Conservation (phyloP, 768 basidiomycete genomes). For the Termitomyces eurrhizus region DNA sequence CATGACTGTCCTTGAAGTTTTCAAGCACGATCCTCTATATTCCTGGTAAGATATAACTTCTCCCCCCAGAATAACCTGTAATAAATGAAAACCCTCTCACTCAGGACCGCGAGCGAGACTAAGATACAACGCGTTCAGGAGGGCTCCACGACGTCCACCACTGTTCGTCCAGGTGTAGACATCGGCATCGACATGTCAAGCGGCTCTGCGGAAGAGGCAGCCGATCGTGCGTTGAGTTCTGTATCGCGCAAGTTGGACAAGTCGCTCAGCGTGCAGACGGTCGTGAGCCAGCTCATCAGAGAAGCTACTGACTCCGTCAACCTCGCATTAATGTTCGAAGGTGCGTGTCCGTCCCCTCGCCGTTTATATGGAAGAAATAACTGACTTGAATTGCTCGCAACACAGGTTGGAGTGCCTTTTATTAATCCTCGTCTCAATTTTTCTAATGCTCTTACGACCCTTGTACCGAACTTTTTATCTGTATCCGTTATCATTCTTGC, state of each 20-base stretch:
- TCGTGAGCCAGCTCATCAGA: conserved; percentile 88
- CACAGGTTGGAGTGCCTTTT: conserved; percentile 12
- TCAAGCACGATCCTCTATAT: conserved; percentile 94
- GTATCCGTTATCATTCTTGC: background rate
- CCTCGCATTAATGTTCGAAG: conserved; percentile 73
- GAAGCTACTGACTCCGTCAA: conserved; percentile 79
- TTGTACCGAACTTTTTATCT: background rate
- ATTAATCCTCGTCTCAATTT: background rate
- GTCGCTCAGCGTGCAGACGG: conserved; percentile 85
- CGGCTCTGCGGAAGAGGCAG: conserved; percentile 75
- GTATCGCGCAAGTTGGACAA: conserved; percentile 84
- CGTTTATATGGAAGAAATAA: too few species aligned
- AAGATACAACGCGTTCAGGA: conserved; percentile 67
- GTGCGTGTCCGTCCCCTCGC: conserved; percentile 33
- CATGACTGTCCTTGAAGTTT: conserved; percentile 93
- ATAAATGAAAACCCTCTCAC: background rate
- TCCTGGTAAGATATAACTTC: conserved; percentile 56
- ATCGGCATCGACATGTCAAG: conserved; percentile 62
- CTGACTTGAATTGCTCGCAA: background rate
- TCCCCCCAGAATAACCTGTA: background rate
- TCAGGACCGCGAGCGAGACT: conserved; percentile 74
- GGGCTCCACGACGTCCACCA: conserved; percentile 25
- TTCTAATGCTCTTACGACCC: background rate
- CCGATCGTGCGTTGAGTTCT: conserved; percentile 80
- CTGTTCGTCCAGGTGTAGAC: conserved; percentile 32